These are phyloP conservation scores for Neonectria hederae DNA, from an alignment of 2,329 filamentous ascomycete species.

Conservation along the genomic window DNA sequence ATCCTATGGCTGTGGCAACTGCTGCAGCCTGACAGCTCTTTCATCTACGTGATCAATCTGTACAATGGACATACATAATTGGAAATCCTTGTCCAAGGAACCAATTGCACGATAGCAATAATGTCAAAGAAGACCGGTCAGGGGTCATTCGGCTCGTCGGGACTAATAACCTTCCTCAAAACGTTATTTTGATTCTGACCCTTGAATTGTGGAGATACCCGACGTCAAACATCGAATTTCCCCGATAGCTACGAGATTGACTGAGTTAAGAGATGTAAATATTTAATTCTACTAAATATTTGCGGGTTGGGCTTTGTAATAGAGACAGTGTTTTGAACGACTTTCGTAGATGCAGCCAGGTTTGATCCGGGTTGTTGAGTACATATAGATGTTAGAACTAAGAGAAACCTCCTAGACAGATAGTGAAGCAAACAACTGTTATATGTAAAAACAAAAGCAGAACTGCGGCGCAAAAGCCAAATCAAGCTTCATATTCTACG, in stretches of 20 bases:
- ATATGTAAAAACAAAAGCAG: not conserved
- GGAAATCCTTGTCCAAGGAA: not conserved
- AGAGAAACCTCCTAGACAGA: not conserved
- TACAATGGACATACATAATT: too few relatives aligned
- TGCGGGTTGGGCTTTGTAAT: too few relatives aligned
- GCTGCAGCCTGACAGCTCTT: not conserved
- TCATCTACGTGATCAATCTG: not conserved
- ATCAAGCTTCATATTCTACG: not conserved
- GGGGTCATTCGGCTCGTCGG: not conserved
- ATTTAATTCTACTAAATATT: too few relatives aligned
- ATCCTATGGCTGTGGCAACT: not conserved
- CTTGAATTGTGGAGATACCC: too few relatives aligned
- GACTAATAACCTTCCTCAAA: not conserved
- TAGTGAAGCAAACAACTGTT: too few relatives aligned
- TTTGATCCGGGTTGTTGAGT: too few relatives aligned
- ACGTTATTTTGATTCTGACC: not conserved
- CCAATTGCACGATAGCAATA: not conserved
- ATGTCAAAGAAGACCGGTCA: not conserved
- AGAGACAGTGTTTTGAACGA: too few relatives aligned
- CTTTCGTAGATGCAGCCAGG: too few relatives aligned
- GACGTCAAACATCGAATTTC: too few relatives aligned
- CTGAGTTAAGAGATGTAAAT: too few relatives aligned
- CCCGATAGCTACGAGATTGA: too few relatives aligned
- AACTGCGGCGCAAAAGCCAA: not conserved
- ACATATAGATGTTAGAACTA: not conserved